Evolutionary conservation across 352 stramenopile species (phyloP).

Genomic region (Globisporangium sylvaticum): DNA sequence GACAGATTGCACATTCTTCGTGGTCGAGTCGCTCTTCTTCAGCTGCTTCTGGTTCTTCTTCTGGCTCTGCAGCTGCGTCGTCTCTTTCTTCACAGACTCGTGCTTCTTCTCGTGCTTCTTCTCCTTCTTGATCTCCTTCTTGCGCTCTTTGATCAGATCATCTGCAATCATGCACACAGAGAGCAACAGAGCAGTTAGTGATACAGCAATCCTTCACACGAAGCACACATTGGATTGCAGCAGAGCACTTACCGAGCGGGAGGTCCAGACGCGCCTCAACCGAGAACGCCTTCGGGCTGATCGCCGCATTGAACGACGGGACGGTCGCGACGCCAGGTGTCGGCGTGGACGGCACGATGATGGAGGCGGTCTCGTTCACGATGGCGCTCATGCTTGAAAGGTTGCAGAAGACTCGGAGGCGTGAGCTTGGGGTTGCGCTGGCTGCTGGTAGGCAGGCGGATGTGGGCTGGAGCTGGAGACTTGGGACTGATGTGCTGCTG

Average conservation of each 20-base stretch:
- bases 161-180: constrained; percentile 19
- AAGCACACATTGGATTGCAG: not conserved
- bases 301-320: constrained; percentile 2
- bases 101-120: constrained; percentile 29
- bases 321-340: constrained; percentile 1
- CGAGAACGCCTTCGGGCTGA: constrained; percentile 14
- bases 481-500: constrained; percentile 7
- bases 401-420: not conserved
- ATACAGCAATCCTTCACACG: not conserved
- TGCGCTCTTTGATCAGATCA: constrained; percentile 70
- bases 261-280: constrained; percentile 39
- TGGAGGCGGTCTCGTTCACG: constrained; percentile 3
- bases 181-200: not conserved
- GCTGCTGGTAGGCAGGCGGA: not conserved
- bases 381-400: constrained; percentile 8
- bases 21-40: constrained; percentile 10
- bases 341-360: constrained; percentile 4
- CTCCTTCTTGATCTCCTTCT: constrained; percentile 67
- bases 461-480: constrained; percentile 5
- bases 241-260: constrained; percentile 29
- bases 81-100: constrained; percentile 19
- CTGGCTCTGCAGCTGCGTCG: constrained; percentile 18
- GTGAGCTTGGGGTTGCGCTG: not conserved
- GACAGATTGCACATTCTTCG: constrained; percentile 21
- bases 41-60: constrained; percentile 18